A percentile compares a stretch with the other conserved stretches of the same genome.
These are phyloP conservation scores for Canna indica DNA, from an alignment of 176 grass and related monocot genomes.

Conservation along the genomic window DNA sequence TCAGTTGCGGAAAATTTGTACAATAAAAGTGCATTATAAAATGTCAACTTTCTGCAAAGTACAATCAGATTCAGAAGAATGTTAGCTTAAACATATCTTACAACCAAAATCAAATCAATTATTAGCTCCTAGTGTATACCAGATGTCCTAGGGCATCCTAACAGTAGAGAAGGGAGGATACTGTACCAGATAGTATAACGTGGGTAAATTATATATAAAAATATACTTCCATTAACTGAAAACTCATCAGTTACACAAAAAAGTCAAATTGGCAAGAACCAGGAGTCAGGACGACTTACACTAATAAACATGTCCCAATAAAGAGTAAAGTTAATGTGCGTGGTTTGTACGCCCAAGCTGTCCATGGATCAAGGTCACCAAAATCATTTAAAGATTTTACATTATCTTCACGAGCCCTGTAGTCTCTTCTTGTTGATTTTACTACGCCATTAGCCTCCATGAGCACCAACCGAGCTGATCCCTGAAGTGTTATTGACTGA, in stretches of 20 bases:
- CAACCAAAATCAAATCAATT: no score
- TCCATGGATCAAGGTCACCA: conserved; percentile 86
- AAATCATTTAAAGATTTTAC: conserved; percentile 38
- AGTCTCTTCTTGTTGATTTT: conserved; percentile 40
- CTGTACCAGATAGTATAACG: background rate
- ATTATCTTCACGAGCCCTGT: conserved; percentile 28
- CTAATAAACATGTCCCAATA: conserved; percentile 72
- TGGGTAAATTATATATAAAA: no score
- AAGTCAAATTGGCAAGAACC: background rate
- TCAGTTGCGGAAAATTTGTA: no score
- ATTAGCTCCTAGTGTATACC: no score
- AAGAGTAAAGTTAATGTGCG: conserved; percentile 76
- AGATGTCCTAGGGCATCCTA: no score
- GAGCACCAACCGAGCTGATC: conserved; percentile 1
- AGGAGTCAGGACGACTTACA: conserved; percentile 65
- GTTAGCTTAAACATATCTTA: no score
- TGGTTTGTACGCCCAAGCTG: conserved; percentile 83
- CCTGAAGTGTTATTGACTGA: background rate
- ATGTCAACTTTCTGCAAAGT: background rate
- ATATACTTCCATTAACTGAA: background rate
- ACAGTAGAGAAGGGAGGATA: background rate
- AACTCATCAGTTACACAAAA: background rate
- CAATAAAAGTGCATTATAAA: background rate
- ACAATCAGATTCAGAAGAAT: background rate
- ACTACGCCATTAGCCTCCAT: conserved; percentile 56